phyloP scores from a whole-genome alignment of 768 basidiomycete species.

The Lactarius akahatsu region DNA sequence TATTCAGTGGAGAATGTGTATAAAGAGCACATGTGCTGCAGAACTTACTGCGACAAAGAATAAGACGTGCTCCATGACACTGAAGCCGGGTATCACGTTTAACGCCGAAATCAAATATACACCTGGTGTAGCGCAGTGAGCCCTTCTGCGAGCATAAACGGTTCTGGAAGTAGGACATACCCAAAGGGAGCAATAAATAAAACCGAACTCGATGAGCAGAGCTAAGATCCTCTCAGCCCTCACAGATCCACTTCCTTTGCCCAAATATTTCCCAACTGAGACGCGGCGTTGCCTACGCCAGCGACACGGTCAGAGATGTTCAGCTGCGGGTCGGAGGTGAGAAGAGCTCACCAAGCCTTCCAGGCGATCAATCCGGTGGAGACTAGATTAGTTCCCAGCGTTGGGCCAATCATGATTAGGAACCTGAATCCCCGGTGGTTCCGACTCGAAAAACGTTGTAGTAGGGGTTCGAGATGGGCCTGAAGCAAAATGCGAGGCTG shows the following conservation, averaged over 20 bases:
- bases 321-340: too few relatives aligned
- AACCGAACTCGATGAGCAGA: slow-evolving; percentile 21
- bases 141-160: not conserved
- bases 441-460: too few relatives aligned
- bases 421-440: too few relatives aligned
- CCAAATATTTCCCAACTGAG: not conserved
- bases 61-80: slow-evolving; percentile 9
- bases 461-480: too few relatives aligned
- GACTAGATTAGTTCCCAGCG: not conserved
- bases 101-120: slow-evolving; percentile 14
- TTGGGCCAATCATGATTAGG: not conserved
- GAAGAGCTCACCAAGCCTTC: not conserved
- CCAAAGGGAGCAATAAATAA: slow-evolving; percentile 20
- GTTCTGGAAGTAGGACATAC: not conserved
- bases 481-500: too few relatives aligned
- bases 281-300: not conserved
- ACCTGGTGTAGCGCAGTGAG: not conserved
- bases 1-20: not conserved
- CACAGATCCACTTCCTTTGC: not conserved
- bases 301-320: not conserved
- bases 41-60: slow-evolving; percentile 9
- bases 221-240: slow-evolving; percentile 18
- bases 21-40: too few relatives aligned
- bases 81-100: not conserved
- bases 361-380: slow-evolving; percentile 4